phyloP scores from a whole-genome alignment of 2,329 filamentous ascomycete genomes.

The Arthrobotrys musiformis region DNA sequence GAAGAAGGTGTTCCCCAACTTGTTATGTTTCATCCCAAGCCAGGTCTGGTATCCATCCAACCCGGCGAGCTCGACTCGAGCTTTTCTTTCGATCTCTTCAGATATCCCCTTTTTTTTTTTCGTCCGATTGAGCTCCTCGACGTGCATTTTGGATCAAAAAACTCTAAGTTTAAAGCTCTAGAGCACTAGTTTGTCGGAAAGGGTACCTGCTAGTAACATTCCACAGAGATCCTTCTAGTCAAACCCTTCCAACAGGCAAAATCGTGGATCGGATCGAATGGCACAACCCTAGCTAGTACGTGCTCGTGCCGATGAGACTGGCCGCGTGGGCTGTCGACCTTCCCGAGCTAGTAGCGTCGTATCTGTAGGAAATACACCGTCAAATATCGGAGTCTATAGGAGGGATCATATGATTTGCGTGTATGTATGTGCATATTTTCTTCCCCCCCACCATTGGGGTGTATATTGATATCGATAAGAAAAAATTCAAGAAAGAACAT shows the following conservation, averaged over 20 bases:
- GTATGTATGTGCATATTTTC: no score
- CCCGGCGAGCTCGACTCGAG: not conserved
- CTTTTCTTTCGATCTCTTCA: not conserved
- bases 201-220: not conserved
- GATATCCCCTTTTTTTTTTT: not conserved
- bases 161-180: not conserved
- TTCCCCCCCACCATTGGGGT: constrained; percentile 19
- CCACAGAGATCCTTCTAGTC: constrained; percentile 3
- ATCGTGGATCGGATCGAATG: constrained; percentile 47
- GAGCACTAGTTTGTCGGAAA: not conserved
- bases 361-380: constrained; percentile 21
- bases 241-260: not conserved
- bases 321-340: constrained; percentile 12
- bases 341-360: constrained; percentile 24
- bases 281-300: constrained; percentile 19
- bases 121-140: constrained; percentile 25
- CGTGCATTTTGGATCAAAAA: not conserved
- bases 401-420: constrained; percentile 42
- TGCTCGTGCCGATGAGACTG: constrained; percentile 4
- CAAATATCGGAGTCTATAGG: constrained; percentile 10
- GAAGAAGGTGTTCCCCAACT: not conserved
- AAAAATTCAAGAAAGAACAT: not conserved
- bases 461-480: constrained; percentile 41
- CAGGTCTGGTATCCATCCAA: not conserved
- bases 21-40: constrained; percentile 10